A percentile compares a stretch with the other conserved stretches of the same genome.
Evolutionary conservation across 2,329 filamentous ascomycete species (phyloP).

Genomic region (Apiospora phragmitis): DNA sequence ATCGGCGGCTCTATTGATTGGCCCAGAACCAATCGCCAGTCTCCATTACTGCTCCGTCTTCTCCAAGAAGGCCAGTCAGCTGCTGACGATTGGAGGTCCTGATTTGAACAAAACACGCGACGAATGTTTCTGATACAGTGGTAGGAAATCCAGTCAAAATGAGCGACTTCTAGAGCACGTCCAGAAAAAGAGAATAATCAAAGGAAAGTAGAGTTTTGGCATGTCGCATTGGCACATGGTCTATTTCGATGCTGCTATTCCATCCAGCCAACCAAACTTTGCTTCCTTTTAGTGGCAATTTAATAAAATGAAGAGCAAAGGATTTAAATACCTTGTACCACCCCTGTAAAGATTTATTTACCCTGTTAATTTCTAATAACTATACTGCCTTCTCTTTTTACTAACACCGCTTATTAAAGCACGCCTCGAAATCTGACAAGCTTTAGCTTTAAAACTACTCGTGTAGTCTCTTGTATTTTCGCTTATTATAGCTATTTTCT

Average conservation of each 20-base stretch:
- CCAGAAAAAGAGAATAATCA: neutral
- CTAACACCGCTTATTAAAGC: no score
- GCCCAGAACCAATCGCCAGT: neutral
- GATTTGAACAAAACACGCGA: neutral
- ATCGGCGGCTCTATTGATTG: conserved; percentile 10
- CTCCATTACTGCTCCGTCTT: neutral
- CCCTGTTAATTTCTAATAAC: no score
- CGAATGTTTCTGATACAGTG: neutral
- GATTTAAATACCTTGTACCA: no score
- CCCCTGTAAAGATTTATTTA: no score
- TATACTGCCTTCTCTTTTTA: no score
- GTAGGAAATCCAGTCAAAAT: neutral
- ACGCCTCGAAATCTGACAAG: no score
- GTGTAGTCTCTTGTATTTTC: no score
- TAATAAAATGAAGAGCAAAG: no score
- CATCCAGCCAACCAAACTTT: neutral
- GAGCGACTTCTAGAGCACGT: neutral
- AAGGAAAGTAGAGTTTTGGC: neutral
- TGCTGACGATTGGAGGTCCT: neutral
- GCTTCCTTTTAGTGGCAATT: neutral
- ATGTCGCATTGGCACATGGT: neutral
- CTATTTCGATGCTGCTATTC: neutral
- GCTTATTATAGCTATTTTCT: no score
- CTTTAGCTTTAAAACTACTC: no score
- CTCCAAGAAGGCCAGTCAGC: neutral